Base-by-base conservation (phyloP, 441 rosid genomes). In the Croton laevigatus region DNA sequence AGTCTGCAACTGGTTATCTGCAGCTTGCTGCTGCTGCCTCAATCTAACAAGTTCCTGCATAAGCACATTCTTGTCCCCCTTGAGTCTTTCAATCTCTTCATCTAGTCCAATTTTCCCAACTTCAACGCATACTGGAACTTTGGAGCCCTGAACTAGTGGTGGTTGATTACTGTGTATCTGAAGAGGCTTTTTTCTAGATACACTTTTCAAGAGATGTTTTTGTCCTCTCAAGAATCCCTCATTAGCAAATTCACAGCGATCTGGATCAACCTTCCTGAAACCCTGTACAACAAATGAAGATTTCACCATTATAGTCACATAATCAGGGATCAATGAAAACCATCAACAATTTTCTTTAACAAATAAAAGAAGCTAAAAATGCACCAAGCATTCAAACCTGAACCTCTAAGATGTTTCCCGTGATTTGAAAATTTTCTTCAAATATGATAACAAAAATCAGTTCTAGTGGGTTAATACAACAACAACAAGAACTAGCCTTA, bases 211-310 rank as follows among this genome's bases (percentile, higher is more conserved):
- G 68, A 89, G 80, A 69, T 86, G 85, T 81, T 86, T 88, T 76
- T 83, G 88, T 22, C 88, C 96, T 80, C 73, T 85, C 19, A 89
- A 60, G 78, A 93, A 93, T 57, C 91, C 87, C 42, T 89, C 94
- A 77, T 91, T 93, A 19, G 96, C 90, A 70, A 88, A 93, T 82
- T 91, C 97, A 86, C 84, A 89, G 46, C 82, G 85, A 75, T 93
- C 96, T 37, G 90, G 79, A 68, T 91, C 97, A 22, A 82, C 82
- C 83, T 93, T 93, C 65, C 85, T 80, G 73, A 93, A 93, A 62
- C 98, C 97, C 98, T 88, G 88, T 34, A 67, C 68, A 16, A 59
- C 49, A 44, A 78, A 62, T 45, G 68, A 64, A 45, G 59, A 27
- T 16, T 63, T 10, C 34, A 11, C 64, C 54, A 42, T 42, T 40